phyloP scores from a whole-genome alignment of 2,329 filamentous ascomycete genomes.

The Annulohypoxylon truncatum region DNA sequence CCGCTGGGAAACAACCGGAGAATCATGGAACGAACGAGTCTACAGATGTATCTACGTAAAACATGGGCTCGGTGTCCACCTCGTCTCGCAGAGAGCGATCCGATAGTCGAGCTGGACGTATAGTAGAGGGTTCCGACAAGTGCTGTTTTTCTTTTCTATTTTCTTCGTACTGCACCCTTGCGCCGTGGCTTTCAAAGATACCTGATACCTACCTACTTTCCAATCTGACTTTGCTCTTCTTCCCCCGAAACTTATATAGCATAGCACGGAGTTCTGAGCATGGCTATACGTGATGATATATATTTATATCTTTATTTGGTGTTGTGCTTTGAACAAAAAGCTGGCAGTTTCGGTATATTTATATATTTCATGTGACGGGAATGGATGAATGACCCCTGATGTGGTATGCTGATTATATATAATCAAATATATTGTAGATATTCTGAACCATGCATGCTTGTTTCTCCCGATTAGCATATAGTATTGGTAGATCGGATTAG shows the following conservation, averaged over 20 bases:
- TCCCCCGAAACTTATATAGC: conserved; percentile 17
- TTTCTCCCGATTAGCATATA: too few relatives aligned
- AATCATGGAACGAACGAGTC: not conserved
- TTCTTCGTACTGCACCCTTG: not conserved
- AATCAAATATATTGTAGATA: not conserved
- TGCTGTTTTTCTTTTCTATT: conserved; percentile 15
- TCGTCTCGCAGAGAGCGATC: not conserved
- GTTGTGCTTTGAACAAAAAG: not conserved
- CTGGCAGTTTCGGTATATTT: not conserved
- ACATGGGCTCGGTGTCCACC: not conserved
- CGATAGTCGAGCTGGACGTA: conserved; percentile 3
- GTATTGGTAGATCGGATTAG: not conserved
- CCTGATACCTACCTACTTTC: conserved; percentile 5
- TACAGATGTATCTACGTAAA: conserved; percentile 13
- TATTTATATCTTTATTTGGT: conserved; percentile 5
- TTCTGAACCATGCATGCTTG: too few relatives aligned
- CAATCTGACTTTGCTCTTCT: not conserved
- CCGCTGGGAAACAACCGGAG: not conserved
- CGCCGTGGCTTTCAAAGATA: conserved; percentile 19
- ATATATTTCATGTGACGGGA: not conserved
- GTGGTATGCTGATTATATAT: not conserved
- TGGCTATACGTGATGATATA: conserved; percentile 18
- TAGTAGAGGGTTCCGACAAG: conserved; percentile 8
- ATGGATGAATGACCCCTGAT: not conserved
- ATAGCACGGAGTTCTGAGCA: conserved; percentile 38